Base-by-base conservation (phyloP, 139 green algal species). In the Coccomyxa sp. region DNA sequence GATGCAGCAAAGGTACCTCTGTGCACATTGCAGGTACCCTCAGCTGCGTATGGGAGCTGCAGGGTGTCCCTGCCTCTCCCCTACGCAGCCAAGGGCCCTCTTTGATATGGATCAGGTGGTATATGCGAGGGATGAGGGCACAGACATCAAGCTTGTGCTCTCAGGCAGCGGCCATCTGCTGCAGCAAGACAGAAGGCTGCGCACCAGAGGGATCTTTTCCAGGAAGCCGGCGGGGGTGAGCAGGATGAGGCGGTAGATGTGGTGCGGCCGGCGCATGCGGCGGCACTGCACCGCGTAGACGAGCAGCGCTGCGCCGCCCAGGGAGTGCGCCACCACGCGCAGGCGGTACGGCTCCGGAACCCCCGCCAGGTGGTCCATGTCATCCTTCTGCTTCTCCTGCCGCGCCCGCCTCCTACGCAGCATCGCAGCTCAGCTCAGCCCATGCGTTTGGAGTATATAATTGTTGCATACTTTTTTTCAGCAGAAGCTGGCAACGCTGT, bases 211-310 rank as follows among this genome's bases (percentile, higher is more conserved):
- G 8, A 75, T 68, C 64, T 85, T 54, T 29, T 83, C 37, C 74
- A 93, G 91, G 78, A 95, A 94, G 73, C 92, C 93, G 0, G 93
- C 93, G 14, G 93, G 93, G 36, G 86, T 93, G 44, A 97, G 85
- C 74, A 97, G 86, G 35, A 97, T 85, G 58, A 97, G 80, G 36
- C 90, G 84, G 33, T 74, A 78, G 27, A 97, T 74, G 75, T 87
- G 85, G 54, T 93, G 88, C 1, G 88, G 88, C n/a, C 79, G 58
- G 0, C 82, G 77, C 12, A 68, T 31, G 72, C 75, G 68, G 54
- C 73, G 34, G n/a, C 78, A 73, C 39, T 38, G 78, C 29, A 85
- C 79, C 7, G 80, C 84, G 75, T 96, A 93, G 54, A 95, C 84
- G 24, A 96, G 82, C 74, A 91, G 73, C 1, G 76, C 79, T 0